A percentile compares a stretch with the other conserved stretches of the same genome.
Evolutionary conservation across 1,139 yeast species (phyloP).

Genomic region (Pneumocystis wakefieldiae): DNA sequence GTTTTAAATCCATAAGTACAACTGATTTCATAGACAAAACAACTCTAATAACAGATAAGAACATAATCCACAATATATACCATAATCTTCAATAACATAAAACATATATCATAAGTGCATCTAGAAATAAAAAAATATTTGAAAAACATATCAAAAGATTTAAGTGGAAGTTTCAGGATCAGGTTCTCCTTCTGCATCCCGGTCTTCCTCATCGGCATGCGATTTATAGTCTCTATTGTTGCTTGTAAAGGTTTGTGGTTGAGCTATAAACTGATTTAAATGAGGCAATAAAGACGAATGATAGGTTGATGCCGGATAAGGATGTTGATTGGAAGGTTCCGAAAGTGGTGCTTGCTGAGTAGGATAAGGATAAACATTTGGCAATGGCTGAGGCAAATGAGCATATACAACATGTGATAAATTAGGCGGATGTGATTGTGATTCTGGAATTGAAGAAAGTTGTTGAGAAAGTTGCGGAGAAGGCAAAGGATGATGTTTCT

Average conservation of each 20-base stretch:
- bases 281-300: background rate
- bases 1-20: background rate
- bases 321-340: background rate
- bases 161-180: background rate
- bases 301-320: background rate
- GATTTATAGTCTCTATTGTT: background rate
- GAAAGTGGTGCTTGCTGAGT: background rate
- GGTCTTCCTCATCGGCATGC: background rate
- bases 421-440: background rate
- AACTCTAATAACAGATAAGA: background rate
- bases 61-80: background rate
- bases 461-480: background rate
- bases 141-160: background rate
- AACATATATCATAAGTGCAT: background rate
- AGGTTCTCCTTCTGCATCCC: background rate
- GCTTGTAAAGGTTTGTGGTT: background rate
- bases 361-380: background rate
- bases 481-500: background rate
- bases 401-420: background rate
- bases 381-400: background rate
- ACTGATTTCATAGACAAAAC: background rate
- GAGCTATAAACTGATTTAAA: background rate
- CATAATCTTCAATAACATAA: background rate
- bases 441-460: background rate
- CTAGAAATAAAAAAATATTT: background rate